A percentile compares a stretch with the other conserved stretches of the same genome.
phyloP scores from a whole-genome alignment of 169 alveolate genomes.

The Cryptosporidium canis region DNA sequence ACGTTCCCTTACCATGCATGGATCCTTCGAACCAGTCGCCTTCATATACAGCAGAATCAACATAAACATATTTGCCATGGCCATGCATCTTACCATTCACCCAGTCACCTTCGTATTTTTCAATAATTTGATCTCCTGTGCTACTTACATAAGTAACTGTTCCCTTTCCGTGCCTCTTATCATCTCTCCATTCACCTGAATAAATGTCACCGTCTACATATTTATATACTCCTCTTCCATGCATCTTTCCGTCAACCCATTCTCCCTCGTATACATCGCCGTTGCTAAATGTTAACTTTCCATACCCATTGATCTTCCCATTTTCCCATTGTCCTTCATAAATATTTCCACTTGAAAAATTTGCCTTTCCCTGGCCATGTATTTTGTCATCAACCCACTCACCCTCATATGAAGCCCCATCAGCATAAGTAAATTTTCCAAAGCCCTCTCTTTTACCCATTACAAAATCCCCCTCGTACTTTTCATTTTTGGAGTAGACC shows the following conservation, averaged over 20 bases:
- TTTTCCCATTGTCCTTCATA: slow-evolving; percentile 92
- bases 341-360: slow-evolving; percentile 89
- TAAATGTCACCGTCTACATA: slow-evolving; percentile 95
- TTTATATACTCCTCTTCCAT: slow-evolving; percentile 91
- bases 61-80: slow-evolving; percentile 89
- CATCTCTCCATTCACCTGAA: slow-evolving; percentile 93
- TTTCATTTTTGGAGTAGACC: slow-evolving; percentile 88
- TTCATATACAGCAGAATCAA: slow-evolving; percentile 93
- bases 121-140: slow-evolving; percentile 79
- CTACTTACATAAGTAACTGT: slow-evolving; percentile 85
- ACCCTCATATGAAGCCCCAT: slow-evolving; percentile 94
- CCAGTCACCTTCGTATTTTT: slow-evolving; percentile 93
- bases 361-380: slow-evolving; percentile 92
- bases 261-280: slow-evolving; percentile 96
- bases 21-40: slow-evolving; percentile 96
- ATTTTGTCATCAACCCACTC: slow-evolving; percentile 94
- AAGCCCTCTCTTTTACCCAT: slow-evolving; percentile 93
- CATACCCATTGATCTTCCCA: slow-evolving; percentile 92
- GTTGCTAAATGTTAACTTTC: slow-evolving; percentile 89
- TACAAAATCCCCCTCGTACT: slow-evolving; percentile 95
- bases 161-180: slow-evolving; percentile 94
- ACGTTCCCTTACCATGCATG: slow-evolving; percentile 93
- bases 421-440: slow-evolving; percentile 91
- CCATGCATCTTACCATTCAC: slow-evolving; percentile 94
- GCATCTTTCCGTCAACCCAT: slow-evolving; percentile 94